Percentiles rank a stretch among this genome's conserved stretches.
These are phyloP conservation scores for Melocanna baccifera DNA, from an alignment of 176 grass and related monocot genomes.

Conservation along the genomic window DNA sequence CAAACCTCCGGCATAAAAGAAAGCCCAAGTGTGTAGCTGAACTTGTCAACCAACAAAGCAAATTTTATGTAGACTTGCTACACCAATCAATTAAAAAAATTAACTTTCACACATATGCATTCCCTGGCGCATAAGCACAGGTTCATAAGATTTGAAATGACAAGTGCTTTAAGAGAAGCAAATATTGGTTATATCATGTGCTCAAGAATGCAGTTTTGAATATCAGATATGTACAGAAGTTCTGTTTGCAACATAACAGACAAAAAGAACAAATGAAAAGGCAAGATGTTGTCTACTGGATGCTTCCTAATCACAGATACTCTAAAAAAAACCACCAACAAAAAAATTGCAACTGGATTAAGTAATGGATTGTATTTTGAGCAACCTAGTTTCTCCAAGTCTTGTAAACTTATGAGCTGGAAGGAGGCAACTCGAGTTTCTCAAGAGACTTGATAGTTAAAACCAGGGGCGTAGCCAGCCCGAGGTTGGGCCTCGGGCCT, in stretches of 20 bases:
- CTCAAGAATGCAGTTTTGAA: background rate
- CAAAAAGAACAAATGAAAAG: constrained; percentile 6
- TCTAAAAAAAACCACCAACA: background rate
- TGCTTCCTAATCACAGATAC: constrained; percentile 2
- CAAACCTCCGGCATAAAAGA: constrained; percentile 13
- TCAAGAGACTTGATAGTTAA: constrained; percentile 1
- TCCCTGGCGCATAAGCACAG: background rate
- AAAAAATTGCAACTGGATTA: background rate
- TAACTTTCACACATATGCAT: background rate
- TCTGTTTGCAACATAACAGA: background rate
- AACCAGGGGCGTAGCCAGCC: too few relatives aligned
- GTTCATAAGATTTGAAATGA: background rate
- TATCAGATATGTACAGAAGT: background rate
- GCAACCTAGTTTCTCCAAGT: background rate
- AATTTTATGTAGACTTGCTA: constrained; percentile 15
- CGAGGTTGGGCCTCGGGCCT: too few relatives aligned
- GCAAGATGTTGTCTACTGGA: background rate
- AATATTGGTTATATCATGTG: background rate
- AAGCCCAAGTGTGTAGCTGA: background rate
- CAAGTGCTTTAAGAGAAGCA: background rate
- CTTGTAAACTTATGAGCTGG: background rate
- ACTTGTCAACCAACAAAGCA: constrained; percentile 15
- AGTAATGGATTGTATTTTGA: background rate
- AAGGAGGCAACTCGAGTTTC: background rate
- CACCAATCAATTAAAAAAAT: background rate